Evolutionary conservation across 2,329 filamentous ascomycete genomes (phyloP), one percentile per base, ranked within the genome.

Genomic region (Neocucurbitaria cava): DNA sequence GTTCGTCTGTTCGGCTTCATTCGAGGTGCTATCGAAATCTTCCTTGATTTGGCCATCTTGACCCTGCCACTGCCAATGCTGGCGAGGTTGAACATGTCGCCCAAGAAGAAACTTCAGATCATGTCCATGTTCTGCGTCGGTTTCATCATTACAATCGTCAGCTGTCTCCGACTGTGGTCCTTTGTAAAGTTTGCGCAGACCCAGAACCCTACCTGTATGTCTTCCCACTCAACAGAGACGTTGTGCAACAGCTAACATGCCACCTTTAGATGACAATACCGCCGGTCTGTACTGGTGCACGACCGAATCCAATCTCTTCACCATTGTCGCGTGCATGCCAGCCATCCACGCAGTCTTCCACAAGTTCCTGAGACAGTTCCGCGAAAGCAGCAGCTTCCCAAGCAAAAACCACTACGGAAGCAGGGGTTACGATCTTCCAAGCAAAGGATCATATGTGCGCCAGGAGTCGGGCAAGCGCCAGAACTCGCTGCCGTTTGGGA

Each of bases 1-100:
- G 70, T 79, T 31, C 73, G 72, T 13, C 62, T 74, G 3, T 76
- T 77, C 40, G 72, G 71, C 10, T 78, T 76, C 64, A 57, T 72
- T 23, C 60, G 72, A 5, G 74, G 76, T 1, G 65, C 63, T 0
- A 53, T 70, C 8, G 63, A 70, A 42, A 70, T 70, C 33, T 55
- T 56, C 21, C 59, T 70, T 5, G 67, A 70, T 41, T 23, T 70
- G 36, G 59, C 56, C 11, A 70, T 70, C 26, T 40, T 70, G 21
- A 58, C n/a, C 11, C 33, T 69, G 40, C 67, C 67, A 7, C 41
- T 69, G 28, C 67, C 65, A 0, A 66, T 61, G 61, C 52, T 70
- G 21, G 43, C 51, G 15, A 59, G 60, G 24, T 45, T 70, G 20
- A 57, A 68, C 21, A 70, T 69, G 67, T 61, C 61, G 23, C 46